Base-by-base conservation (phyloP, 805 yeast genomes). In the Teunomyces cretensis region DNA sequence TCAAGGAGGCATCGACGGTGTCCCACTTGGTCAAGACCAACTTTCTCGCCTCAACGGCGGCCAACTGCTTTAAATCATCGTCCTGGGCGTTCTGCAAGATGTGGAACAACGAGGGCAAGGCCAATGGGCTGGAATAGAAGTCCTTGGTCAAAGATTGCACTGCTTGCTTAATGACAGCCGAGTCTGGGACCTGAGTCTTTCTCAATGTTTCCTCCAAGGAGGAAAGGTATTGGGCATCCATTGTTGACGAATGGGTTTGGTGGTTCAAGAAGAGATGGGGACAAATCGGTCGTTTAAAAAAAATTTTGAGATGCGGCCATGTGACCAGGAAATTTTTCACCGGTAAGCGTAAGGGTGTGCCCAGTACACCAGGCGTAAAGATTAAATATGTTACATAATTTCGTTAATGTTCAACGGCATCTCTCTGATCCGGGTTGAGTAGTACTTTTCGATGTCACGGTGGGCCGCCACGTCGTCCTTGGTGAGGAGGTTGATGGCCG, bases 31-130 rank as follows among this genome's bases (percentile, higher is more conserved):
- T 73, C 43, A 75, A 61, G 32, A 91, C 81, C 60, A 86, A 79
- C 67, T 94, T 94, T 70, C 96, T 83, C 33, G 91, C 89, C 72
- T 94, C 99, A 51, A 94, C 96, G 50, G 97, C 95, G n/a, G 97
- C 95, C 50, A 94, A 76, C 67, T 90, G 96, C 59, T 88, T 86
- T 55, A 91, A 64, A 57, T 86, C 87, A 52, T 79, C 84, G 57
- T 83, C 83, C 33, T 76, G 68, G 54, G 84, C 82, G 53, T 74
- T 76, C 66, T 87, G 90, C 60, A 89, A 75, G 49, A 94, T 80
- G 58, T 88, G 94, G 56, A 92, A 73, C 63, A 92, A 74, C 9
- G 96, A 84, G 14, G 96, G 94, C 48, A 92, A 76, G 14, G 92
- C 79, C 54, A 78, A 71, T 22, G 88, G 80, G 56, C 83, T 80